These are phyloP conservation scores for Fusarium nematophilum DNA, from an alignment of 2,329 filamentous ascomycete genomes.

Conservation along the genomic window DNA sequence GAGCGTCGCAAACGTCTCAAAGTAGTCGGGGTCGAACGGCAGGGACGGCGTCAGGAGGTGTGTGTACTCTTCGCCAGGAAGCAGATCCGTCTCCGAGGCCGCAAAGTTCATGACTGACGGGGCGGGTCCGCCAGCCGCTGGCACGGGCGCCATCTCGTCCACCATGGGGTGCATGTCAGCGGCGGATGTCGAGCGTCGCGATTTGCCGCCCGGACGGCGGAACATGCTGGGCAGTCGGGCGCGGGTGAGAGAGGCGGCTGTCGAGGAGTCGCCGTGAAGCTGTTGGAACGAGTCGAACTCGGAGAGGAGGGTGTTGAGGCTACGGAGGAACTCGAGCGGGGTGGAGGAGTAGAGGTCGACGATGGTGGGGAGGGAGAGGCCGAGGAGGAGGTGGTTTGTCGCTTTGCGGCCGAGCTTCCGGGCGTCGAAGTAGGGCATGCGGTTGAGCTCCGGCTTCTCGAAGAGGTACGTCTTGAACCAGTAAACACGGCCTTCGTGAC, in stretches of 20 bases:
- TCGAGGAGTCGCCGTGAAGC: slow-evolving; percentile 82
- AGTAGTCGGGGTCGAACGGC: slow-evolving; percentile 97
- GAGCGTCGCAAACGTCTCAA: slow-evolving; percentile 93
- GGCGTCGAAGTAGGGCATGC: slow-evolving; percentile 86
- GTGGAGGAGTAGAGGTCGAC: slow-evolving; percentile 87
- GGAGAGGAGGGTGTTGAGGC: slow-evolving; percentile 83
- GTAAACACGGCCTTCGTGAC: slow-evolving; percentile 92
- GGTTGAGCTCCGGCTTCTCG: slow-evolving; percentile 80
- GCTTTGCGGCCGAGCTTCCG: slow-evolving; percentile 89
- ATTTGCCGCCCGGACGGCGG: slow-evolving; percentile 72
- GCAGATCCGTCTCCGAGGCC: slow-evolving; percentile 71
- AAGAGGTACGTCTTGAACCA: slow-evolving; percentile 99
- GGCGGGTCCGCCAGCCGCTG: slow-evolving; percentile 45
- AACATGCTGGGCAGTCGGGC: slow-evolving; percentile 88
- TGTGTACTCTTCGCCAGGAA: slow-evolving; percentile 87
- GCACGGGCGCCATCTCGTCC: slow-evolving; percentile 45
- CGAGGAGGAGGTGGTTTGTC: slow-evolving; percentile 92
- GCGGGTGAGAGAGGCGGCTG: slow-evolving; percentile 76
- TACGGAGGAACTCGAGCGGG: slow-evolving; percentile 86
- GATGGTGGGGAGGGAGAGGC: slow-evolving; percentile 88
- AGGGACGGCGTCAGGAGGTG: slow-evolving; percentile 90
- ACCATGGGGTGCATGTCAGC: slow-evolving; percentile 53
- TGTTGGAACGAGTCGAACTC: slow-evolving; percentile 97
- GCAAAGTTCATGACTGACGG: slow-evolving; percentile 66
- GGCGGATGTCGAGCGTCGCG: slow-evolving; percentile 64